phyloP scores from a whole-genome alignment of 2,329 filamentous ascomycete genomes.

The Fragosphaeria purpurea region DNA sequence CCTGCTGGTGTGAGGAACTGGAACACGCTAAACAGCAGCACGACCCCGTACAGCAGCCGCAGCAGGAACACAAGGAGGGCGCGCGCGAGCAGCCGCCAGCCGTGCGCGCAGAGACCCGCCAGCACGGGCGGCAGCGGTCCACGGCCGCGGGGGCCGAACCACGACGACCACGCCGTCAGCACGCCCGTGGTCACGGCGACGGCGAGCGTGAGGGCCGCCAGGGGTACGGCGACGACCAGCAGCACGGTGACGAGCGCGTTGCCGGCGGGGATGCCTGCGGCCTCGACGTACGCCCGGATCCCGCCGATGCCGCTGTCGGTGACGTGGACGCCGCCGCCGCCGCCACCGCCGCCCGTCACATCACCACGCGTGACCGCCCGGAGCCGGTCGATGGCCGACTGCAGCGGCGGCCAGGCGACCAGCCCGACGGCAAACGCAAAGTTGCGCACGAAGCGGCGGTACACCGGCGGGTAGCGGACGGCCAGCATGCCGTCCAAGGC shows the following conservation, averaged over 20 bases:
- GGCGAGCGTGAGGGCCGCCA: constrained; percentile 72
- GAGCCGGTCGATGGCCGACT: constrained; percentile 76
- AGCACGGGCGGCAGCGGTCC: constrained; percentile 74
- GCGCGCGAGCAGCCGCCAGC: constrained; percentile 86
- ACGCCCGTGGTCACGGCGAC: constrained; percentile 87
- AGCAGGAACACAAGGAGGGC: constrained; percentile 87
- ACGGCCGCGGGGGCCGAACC: constrained; percentile 20
- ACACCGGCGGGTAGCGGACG: constrained; percentile 76
- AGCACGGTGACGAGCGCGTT: constrained; percentile 97
- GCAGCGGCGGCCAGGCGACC: constrained; percentile 72
- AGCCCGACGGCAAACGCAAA: constrained; percentile 86
- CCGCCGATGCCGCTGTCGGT: constrained; percentile 45
- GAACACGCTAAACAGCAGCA: constrained; percentile 92
- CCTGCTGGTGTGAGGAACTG: constrained; percentile 56
- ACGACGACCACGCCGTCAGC: constrained; percentile 84
- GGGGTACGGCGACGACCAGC: constrained; percentile 75
- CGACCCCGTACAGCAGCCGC: constrained; percentile 83
- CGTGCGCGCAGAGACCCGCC: constrained; percentile 81
- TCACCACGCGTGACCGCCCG: constrained; percentile 75
- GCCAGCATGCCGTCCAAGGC: constrained; percentile 95
- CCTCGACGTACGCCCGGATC: constrained; percentile 73
- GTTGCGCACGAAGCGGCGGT: constrained; percentile 83
- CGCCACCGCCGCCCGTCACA: constrained; percentile 45
- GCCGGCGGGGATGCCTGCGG: constrained; percentile 72
- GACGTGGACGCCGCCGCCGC: constrained; percentile 17